Percentiles rank a stretch among this genome's conserved stretches.
phyloP scores from a whole-genome alignment of 345 rosid genomes.

The Excoecaria cochinchinensis region DNA sequence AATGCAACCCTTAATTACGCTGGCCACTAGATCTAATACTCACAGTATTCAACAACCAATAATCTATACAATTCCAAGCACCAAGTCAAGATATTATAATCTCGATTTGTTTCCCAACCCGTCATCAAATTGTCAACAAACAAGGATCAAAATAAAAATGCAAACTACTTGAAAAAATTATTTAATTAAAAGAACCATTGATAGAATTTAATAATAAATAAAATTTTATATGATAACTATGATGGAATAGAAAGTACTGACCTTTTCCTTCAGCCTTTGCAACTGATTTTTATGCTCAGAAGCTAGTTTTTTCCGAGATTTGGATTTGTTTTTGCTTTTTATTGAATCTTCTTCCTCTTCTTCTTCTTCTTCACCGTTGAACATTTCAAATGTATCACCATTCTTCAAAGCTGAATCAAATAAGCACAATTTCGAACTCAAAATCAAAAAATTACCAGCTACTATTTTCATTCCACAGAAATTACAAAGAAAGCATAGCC shows the following conservation, averaged over 20 bases:
- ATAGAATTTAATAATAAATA: no score
- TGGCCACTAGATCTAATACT: neutral
- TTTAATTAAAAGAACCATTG: neutral
- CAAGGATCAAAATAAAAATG: neutral
- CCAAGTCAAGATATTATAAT: neutral
- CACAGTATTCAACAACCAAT: neutral
- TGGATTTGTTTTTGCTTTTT: slow-evolving; percentile 14
- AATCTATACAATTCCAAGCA: neutral
- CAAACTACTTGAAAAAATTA: neutral
- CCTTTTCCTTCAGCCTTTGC: slow-evolving; percentile 67
- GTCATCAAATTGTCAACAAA: neutral
- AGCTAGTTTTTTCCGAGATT: slow-evolving; percentile 45
- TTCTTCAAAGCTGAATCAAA: no score
- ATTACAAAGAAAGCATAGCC: no score
- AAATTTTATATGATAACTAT: neutral
- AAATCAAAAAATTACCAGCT: no score
- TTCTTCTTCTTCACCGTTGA: slow-evolving; percentile 24
- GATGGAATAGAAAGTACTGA: slow-evolving; percentile 16
- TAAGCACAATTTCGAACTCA: no score
- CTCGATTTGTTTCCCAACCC: neutral
- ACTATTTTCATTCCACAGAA: no score
- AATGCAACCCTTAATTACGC: neutral
- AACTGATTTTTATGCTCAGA: slow-evolving; percentile 75
- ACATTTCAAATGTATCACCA: no score
- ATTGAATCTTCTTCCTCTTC: neutral